Conservation (phyloP, 2,329 filamentous ascomycete species). For the Epichloe scottii region DNA sequence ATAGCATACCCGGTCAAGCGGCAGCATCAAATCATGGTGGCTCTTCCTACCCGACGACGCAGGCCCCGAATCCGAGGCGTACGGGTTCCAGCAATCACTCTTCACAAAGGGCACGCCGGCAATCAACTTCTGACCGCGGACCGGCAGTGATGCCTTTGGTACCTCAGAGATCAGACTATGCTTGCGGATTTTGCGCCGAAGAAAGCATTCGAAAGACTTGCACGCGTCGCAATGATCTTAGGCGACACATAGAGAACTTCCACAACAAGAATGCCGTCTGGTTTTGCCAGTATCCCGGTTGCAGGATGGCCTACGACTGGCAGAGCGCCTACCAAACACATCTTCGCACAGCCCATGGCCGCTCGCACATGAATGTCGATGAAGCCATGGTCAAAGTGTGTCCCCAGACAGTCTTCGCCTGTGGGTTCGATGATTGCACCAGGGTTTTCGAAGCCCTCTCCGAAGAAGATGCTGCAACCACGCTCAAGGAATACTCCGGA, state of each 20-base stretch:
- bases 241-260: conserved; percentile 35
- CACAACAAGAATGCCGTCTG: conserved; percentile 35
- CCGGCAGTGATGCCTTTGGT: not conserved
- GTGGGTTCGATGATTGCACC: conserved; percentile 32
- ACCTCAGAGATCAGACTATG: conserved; percentile 13
- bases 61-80: not conserved
- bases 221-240: conserved; percentile 27
- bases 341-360: conserved; percentile 30
- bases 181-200: conserved; percentile 23
- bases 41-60: not conserved
- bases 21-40: not conserved
- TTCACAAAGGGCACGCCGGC: conserved; percentile 1
- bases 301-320: conserved; percentile 34
- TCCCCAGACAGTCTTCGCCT: conserved; percentile 35
- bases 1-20: not conserved
- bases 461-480: conserved; percentile 25
- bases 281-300: conserved; percentile 31
- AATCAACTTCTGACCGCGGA: not conserved
- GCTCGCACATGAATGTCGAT: conserved; percentile 27
- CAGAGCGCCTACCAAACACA: conserved; percentile 35
- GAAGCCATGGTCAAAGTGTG: conserved; percentile 31
- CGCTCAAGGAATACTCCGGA: conserved; percentile 32
- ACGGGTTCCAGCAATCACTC: not conserved
- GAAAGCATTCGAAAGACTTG: conserved; percentile 11
- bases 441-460: conserved; percentile 30